Evolutionary conservation across 2,329 filamentous ascomycete species (phyloP), one percentile per base, ranked within the genome.

Genomic region (Ceratocystis lukuohia): DNA sequence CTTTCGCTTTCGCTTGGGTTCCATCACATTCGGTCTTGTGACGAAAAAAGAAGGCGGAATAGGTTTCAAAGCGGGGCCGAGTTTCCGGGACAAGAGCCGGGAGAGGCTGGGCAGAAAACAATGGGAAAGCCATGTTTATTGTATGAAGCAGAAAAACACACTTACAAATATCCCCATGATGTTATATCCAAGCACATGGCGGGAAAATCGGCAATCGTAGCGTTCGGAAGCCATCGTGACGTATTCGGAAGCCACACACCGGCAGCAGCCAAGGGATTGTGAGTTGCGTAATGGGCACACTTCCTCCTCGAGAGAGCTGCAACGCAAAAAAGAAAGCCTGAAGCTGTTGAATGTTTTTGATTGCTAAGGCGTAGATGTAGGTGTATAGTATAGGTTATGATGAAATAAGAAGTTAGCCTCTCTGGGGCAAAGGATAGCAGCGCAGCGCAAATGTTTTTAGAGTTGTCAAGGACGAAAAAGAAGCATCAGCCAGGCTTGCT

Each of bases 1-100:
- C 62, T 67, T 61, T 30, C 7, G 15, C 28, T 46, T 61, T 41
- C 53, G 53, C 28, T 25, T 30, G 17, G 25, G 25, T 59, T 59
- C 53, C 25, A 59, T 28, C 53, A 33, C 17, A 59, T 59, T 59
- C 53, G 53, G 53, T 33, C 25, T 59, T 59, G 53, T 30, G 28
- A 59, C 25, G 28, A 59, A 59, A 59, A n/a, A 37, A 59, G 25
- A 37, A 59, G 53, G 53, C 53, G 53, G 15, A 33, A 30, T 3
- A 59, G 10, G 53, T 20, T 30, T n/a, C 53, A 59, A 59, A 59
- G 53, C 53, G 53, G 53, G 53, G 53, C 53, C 53, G 53, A 7
- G 28, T 33, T 17, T 59, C 17, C 53, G 53, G 53, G 53, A 30
- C 12, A 57, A 17, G 28, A 37, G 28, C 25, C 53, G 53, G 53